Percentiles rank a stretch among this genome's conserved stretches.
Conservation (phyloP, 23 red algal genomes). For the Gracilaria vermiculophylla region DNA sequence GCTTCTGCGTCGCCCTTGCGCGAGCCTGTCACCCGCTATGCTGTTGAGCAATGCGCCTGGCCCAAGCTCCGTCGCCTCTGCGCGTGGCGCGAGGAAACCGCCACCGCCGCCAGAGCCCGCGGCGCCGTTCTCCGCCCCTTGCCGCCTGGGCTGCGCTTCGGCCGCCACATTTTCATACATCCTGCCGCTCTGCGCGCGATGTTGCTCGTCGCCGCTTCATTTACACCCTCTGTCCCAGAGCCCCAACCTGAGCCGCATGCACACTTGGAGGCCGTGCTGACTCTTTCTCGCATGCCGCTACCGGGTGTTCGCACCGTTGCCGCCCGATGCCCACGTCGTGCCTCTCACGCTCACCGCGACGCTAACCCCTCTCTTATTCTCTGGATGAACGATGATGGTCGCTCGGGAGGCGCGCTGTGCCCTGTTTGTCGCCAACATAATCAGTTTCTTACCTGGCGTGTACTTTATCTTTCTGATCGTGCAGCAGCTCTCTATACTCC, state of each 20-base stretch:
- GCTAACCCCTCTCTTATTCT: constrained; percentile 60
- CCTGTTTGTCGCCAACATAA: constrained; percentile 53
- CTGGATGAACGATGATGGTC: constrained; percentile 82
- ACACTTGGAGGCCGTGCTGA: constrained; percentile 18
- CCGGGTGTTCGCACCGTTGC: constrained; percentile 55
- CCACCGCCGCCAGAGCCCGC: constrained; percentile 3
- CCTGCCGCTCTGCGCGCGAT: constrained; percentile 3
- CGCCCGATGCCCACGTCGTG: constrained; percentile 48
- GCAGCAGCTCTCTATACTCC: constrained; percentile 53
- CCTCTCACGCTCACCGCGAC: constrained; percentile 36
- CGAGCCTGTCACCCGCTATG: constrained; percentile 51
- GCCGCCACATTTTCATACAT: constrained; percentile 52
- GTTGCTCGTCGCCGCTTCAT: constrained; percentile 15
- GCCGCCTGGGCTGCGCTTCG: constrained; percentile 25
- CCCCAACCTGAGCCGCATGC: neutral
- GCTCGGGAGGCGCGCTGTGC: constrained; percentile 75
- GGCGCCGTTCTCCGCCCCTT: constrained; percentile 51
- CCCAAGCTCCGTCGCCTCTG: constrained; percentile 26
- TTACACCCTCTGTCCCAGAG: neutral
- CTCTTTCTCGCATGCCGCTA: constrained; percentile 17
- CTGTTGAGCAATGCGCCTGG: constrained; percentile 75
- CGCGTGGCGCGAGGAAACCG: constrained; percentile 30
- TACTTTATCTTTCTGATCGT: constrained; percentile 12
- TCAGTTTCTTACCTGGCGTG: constrained; percentile 36
- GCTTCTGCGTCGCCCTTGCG: neutral